Evolutionary conservation across 768 basidiomycete genomes (phyloP).

Genomic region (Pleurotus djamor): DNA sequence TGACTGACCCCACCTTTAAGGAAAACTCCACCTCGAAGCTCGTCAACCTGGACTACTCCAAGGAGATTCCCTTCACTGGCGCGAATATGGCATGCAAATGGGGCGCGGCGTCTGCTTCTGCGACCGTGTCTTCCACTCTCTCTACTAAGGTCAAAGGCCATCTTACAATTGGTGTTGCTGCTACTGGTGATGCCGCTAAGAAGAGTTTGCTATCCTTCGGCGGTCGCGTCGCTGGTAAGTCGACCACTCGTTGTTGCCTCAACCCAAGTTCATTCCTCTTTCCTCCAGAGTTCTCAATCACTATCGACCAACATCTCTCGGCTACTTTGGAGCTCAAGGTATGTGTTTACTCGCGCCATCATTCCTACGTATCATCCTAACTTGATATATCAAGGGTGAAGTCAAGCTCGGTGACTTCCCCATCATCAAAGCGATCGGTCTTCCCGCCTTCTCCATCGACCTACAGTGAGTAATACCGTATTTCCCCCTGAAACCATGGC

Average conservation of each 20-base stretch:
- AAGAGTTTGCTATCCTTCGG: background rate
- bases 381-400: background rate
- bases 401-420: background rate
- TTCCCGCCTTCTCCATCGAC: background rate
- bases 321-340: background rate
- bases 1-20: background rate
- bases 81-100: background rate
- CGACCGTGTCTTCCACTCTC: background rate
- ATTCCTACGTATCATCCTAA: too few relatives aligned
- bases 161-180: background rate
- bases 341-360: background rate
- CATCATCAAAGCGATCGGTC: background rate
- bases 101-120: background rate
- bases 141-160: background rate
- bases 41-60: background rate
- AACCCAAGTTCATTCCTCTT: background rate
- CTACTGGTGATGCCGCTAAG: constrained; percentile 2
- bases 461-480: background rate
- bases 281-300: background rate
- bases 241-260: too few relatives aligned
- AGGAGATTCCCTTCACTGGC: background rate
- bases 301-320: background rate
- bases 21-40: background rate
- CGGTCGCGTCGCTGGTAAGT: background rate
- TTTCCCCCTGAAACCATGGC: background rate